Percentiles rank a stretch among this genome's conserved stretches.
Conservation (phyloP, 2,329 filamentous ascomycete genomes). For the Aurifilum marmelostoma region DNA sequence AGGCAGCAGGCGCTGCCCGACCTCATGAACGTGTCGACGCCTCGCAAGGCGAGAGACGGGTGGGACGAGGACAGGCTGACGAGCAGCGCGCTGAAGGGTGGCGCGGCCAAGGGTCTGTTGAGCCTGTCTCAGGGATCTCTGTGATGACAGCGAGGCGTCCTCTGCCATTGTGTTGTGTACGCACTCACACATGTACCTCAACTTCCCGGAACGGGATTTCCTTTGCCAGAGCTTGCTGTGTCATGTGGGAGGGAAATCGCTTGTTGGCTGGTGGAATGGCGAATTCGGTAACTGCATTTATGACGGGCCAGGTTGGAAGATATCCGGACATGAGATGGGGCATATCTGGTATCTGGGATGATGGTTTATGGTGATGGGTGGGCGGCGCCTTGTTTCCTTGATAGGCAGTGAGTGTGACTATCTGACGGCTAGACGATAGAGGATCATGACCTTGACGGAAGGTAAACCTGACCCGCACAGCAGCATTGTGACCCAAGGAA, state of each 20-base stretch:
- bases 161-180: neutral
- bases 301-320: neutral
- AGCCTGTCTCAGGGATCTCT: constrained; percentile 41
- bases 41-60: constrained; percentile 32
- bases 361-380: neutral
- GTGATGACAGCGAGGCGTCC: neutral
- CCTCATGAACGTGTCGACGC: constrained; percentile 25
- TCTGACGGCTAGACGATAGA: neutral
- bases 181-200: neutral
- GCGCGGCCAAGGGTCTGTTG: constrained; percentile 57
- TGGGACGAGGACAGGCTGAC: constrained; percentile 42
- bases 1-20: constrained; percentile 31
- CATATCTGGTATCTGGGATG: neutral
- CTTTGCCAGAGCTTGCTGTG: neutral
- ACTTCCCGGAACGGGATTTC: neutral
- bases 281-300: neutral
- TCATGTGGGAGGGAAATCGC: neutral
- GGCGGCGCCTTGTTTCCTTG: neutral
- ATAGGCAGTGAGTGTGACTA: neutral
- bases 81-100: constrained; percentile 51
- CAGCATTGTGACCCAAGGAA: neutral
- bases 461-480: too few relatives aligned
- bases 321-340: neutral
- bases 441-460: too few relatives aligned
- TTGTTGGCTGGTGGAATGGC: neutral